phyloP scores from a whole-genome alignment of 768 basidiomycete species.

The Russula ochroleuca region DNA sequence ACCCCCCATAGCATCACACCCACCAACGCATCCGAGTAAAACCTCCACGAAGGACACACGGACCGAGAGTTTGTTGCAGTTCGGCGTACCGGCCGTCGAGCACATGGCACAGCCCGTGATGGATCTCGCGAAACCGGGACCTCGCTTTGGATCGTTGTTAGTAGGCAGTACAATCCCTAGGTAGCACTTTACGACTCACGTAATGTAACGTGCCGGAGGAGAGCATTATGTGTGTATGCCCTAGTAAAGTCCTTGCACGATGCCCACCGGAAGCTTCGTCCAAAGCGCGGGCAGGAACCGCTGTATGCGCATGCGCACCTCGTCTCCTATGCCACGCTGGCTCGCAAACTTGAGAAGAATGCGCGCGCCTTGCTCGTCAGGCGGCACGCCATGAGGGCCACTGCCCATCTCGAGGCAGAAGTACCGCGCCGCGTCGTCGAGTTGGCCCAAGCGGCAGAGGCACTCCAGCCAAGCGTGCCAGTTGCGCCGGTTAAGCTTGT shows the following conservation, averaged over 20 bases:
- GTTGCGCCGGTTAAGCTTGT: constrained; percentile 55
- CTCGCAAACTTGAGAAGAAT: constrained; percentile 41
- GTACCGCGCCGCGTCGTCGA: constrained; percentile 63
- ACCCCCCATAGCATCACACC: constrained; percentile 34
- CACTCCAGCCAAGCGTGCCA: constrained; percentile 86
- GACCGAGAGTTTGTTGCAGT: constrained; percentile 47
- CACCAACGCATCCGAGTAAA: constrained; percentile 15
- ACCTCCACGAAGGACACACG: constrained; percentile 30
- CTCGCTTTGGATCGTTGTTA: constrained; percentile 71
- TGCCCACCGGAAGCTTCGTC: constrained; percentile 17
- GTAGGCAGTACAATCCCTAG: constrained; percentile 42
- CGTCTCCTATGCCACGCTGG: constrained; percentile 10
- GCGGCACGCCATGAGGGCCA: constrained; percentile 40
- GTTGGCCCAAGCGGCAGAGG: constrained; percentile 63
- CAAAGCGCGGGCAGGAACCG: constrained; percentile 25
- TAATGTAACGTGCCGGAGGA: neutral
- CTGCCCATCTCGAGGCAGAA: constrained; percentile 64
- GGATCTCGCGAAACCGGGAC: constrained; percentile 63
- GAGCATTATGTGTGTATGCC: neutral
- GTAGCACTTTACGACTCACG: constrained; percentile 26
- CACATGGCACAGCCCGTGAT: constrained; percentile 55
- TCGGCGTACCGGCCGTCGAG: constrained; percentile 50
- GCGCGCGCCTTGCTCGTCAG: constrained; percentile 46
- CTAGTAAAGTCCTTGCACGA: constrained; percentile 2
- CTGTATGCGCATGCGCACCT: constrained; percentile 24